A percentile compares a stretch with the other conserved stretches of the same genome.
These are phyloP conservation scores for Solanum bulbocastanum DNA, from an alignment of 257 asterid genomes.

Conservation along the genomic window DNA sequence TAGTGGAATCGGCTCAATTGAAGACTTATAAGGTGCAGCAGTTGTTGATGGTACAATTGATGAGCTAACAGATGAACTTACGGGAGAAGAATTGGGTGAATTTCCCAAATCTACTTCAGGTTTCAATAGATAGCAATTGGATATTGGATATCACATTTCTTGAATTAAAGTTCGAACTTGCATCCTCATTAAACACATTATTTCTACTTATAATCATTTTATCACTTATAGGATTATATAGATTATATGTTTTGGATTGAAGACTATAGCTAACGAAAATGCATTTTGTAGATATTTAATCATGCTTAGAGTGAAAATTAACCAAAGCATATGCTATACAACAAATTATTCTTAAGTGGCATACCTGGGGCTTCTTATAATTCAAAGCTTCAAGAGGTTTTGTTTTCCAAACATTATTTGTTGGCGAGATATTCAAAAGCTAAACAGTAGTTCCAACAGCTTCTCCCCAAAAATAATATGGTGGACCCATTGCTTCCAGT, in stretches of 20 bases:
- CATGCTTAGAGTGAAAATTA: background rate
- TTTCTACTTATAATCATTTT: too few relatives aligned
- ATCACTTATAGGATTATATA: too few relatives aligned
- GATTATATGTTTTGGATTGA: too few relatives aligned
- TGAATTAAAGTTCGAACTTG: too few relatives aligned
- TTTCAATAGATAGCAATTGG: too few relatives aligned
- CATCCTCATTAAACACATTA: too few relatives aligned
- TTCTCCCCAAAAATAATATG: constrained; percentile 3
- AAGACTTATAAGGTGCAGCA: background rate
- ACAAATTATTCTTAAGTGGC: background rate
- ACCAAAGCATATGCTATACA: background rate
- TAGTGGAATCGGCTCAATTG: background rate
- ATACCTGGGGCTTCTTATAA: background rate
- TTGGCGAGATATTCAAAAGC: background rate
- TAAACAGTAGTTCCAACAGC: background rate
- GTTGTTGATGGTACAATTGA: too few relatives aligned
- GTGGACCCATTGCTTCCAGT: background rate
- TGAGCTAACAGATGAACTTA: too few relatives aligned
- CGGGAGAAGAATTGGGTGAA: background rate
- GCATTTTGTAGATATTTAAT: background rate
- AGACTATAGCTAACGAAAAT: too few relatives aligned
- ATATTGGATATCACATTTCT: too few relatives aligned
- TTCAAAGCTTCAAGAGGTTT: background rate
- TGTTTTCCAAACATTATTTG: background rate
- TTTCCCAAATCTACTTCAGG: background rate